Percentiles rank a stretch among this genome's conserved stretches.
Evolutionary conservation across 148 eudicot species (phyloP).

Genomic region (Spergularia marina): DNA sequence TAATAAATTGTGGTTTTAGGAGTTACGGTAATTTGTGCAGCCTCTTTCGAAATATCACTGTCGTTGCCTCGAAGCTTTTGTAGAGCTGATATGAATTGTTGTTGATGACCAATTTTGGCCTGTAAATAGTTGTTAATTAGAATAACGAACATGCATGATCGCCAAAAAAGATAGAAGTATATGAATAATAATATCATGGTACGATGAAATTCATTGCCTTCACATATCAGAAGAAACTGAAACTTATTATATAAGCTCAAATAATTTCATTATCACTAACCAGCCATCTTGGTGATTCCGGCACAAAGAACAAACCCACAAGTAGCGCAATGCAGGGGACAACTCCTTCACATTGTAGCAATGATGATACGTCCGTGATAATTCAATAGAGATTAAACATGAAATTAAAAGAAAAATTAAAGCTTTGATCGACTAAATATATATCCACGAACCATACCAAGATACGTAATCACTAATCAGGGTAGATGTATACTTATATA

Average conservation of each 20-base stretch:
- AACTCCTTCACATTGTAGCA: conserved; percentile 33
- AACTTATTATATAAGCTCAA: no score
- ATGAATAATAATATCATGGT: neutral
- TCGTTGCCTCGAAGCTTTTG: conserved; percentile 51
- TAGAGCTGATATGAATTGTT: conserved; percentile 46
- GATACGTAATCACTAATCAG: no score
- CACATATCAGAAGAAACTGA: no score
- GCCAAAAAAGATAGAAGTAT: neutral
- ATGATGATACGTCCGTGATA: no score
- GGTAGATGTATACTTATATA: neutral
- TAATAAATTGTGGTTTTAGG: no score
- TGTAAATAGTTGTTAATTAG: neutral
- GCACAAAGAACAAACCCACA: conserved; percentile 57
- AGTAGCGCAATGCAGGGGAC: conserved; percentile 52
- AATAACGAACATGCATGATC: no score
- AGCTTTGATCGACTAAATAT: no score
- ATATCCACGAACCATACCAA: no score
- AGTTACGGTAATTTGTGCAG: conserved; percentile 40
- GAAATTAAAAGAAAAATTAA: no score
- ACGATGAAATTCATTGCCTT: neutral
- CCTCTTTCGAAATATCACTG: conserved; percentile 54
- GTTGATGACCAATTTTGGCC: conserved; percentile 53
- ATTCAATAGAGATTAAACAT: no score
- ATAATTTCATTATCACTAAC: conserved; percentile 26
- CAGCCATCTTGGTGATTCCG: conserved; percentile 90